Base-by-base conservation (phyloP, 202 grass and related monocot genomes). In the Elaeis oleifera region DNA sequence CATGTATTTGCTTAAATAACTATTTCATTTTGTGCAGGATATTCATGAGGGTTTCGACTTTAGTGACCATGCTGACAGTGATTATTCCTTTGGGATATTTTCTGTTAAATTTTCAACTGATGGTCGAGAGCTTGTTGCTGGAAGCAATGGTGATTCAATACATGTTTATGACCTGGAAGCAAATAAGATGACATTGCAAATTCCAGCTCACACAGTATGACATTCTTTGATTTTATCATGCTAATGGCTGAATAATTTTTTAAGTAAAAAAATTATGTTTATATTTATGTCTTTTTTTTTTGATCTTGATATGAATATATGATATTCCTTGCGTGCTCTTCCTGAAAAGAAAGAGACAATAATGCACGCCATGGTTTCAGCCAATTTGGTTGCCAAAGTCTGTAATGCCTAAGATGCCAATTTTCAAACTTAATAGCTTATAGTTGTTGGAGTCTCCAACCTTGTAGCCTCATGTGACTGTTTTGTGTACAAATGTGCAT, bases 51-150 rank as follows among this genome's bases (percentile, higher is more conserved):
- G 67, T 49, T 83, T 91, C 68, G 79, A 89, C 60, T 88, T 96
- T 54, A 63, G 69, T 21, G 55, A 79, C 72, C 60, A 78, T 56
- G 60, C 51, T 63, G 36, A 11, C 36, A 61, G 71, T 15, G 73
- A 83, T 4, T 23, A 76, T 24, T 54, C 61, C 27, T 89, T 91
- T 39, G 84, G 74, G 61, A 91, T 91, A 96, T 96, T 91, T 77
- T 96, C 92, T 52, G 73, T 91, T 19, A 90, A 96, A 54, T 96
- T 89, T 81, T 96, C 92, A 15, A 85, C 67, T 61, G 92, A 96
- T 77, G 92, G 87, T 50, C 69, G 56, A 75, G 92, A 96, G 72
- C 19, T 96, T 58, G 81, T 96, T 76, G 81, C 89, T 51, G 92
- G 92, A 49, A 91, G 83, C 21, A 91, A 78, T 26, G 69, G 81